These are phyloP conservation scores for Voacanga thouarsii DNA, from an alignment of 257 asterid genomes.

Conservation along the genomic window DNA sequence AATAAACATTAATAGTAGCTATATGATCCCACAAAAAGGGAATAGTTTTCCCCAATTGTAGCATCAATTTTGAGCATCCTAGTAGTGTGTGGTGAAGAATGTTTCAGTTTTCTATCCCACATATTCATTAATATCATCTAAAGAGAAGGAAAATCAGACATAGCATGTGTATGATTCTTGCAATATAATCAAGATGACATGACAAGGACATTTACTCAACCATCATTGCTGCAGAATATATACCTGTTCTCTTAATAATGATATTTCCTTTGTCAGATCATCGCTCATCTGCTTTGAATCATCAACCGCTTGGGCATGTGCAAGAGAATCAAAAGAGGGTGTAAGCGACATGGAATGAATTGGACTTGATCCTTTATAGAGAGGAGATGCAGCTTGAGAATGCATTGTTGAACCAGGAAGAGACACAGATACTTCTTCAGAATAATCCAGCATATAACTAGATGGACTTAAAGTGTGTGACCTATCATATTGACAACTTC, in stretches of 20 bases:
- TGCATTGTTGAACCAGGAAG: constrained; percentile 34
- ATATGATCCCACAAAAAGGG: neutral
- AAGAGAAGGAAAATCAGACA: too few relatives aligned
- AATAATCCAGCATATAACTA: constrained; percentile 31
- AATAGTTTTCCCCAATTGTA: neutral
- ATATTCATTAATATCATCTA: neutral
- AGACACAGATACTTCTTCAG: constrained; percentile 37
- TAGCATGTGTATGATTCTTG: neutral
- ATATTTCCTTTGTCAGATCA: constrained; percentile 44
- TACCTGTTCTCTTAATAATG: constrained; percentile 59
- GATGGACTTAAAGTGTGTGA: constrained; percentile 37
- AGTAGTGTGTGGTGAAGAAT: neutral
- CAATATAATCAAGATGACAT: neutral
- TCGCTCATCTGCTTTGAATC: constrained; percentile 38
- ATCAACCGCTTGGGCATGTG: constrained; percentile 34
- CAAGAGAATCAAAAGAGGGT: constrained; percentile 29
- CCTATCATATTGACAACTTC: constrained; percentile 27
- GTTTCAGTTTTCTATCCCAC: neutral
- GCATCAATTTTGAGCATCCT: neutral
- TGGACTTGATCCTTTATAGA: constrained; percentile 37
- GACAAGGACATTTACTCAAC: neutral
- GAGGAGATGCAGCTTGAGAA: constrained; percentile 41
- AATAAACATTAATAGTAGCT: neutral
- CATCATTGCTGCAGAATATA: constrained; percentile 2
- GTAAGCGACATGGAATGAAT: constrained; percentile 22